Base-by-base conservation (phyloP, 75 land plant genomes). In the Selaginella tamariscina region DNA sequence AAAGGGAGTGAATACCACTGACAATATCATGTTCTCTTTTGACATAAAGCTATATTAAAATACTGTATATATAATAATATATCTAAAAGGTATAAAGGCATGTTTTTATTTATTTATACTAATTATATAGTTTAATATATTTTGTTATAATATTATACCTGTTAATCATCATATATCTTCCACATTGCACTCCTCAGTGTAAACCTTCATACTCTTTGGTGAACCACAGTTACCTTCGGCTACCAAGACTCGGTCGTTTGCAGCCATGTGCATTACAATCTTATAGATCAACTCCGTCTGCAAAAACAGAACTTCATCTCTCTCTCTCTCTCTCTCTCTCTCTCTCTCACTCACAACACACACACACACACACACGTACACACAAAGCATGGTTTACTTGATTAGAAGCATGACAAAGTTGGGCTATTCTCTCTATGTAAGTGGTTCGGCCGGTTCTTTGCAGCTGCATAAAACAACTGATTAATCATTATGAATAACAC, bases 281-380 rank as follows among this genome's bases (percentile, higher is more conserved):
- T 89, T 92, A 85, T 89, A 84, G 27, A 92, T 86, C 96, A 89
- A 86, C 71, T 89, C 98, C 63, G 89, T 80, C 85, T 83, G 75
- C 54, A 65, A 20, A 9, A 13, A 13, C 20, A 22, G 26, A 8
- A 59, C 22, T n/a, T 59, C 8, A n/a, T 22, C 21, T 22, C 8
- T n/a, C 27, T 59, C 54, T 49, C 13, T 13, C 54, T 13, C 13
- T 49, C 20, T 5, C 26, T 5, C 26, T 57, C 26, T 8, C 21
- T 57, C 62, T 22, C 62, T 22, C 21, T 57, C 26, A 27, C 26
- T 64, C 27, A 68, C 9, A 68, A 68, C 72, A 11, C 27, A 65
- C 70, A 27, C 21, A 55, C 22, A 68, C 24, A 33, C 1, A 1
- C 31, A 15, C 20, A 54, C 0, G 32, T 20, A 49, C 29, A 62